Evolutionary conservation across 2,329 filamentous ascomycete genomes (phyloP), one percentile per base, ranked within the genome.

Genomic region (Ascochyta clinopodiicola): DNA sequence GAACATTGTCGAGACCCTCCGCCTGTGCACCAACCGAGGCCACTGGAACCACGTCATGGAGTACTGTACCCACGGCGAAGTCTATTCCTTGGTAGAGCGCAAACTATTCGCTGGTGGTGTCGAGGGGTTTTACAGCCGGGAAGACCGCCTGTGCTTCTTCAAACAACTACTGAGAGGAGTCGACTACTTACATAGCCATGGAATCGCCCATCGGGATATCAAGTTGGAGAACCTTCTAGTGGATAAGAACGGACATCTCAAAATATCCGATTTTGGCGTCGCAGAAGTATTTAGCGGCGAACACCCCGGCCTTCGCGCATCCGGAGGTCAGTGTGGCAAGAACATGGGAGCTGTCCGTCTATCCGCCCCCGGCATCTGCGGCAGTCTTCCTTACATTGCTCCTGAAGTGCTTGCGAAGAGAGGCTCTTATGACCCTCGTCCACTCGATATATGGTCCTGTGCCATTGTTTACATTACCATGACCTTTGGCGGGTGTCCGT

Each of bases 11-110:
- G 85, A 91, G 74, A 93, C 91, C 0, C 78, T 92, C 51, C 86
- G 88, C 27, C 81, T 96, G 6, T 95, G 91, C 78, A 76, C 84
- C 13, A 84, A 92, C 63, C 84, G 87, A 63, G 86, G 85, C 29
- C 86, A 88, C 35, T 96, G 90, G 89, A 93, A 92, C 72, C 91
- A 96, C 72, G 91, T 96, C 51, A 96, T 96, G 92, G 91, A 96
- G 72, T 96, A 90, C 73, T 96, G 92, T 78, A 83, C 86, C 3
- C 86, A 91, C 63, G 92, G 92, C 40, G 92, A 96, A 69, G 79
- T 96, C 6, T 94, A 89, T 73, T 82, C 82, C 59, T 79, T 96
- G 12, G 88, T 96, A 35, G 84, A 88, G 61, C 88, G 72, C 21
- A 75, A 74, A 36, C 60, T 77, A n/a, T 78, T 78, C 48, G 71